phyloP scores from a whole-genome alignment of 768 basidiomycete species.

The Cyclocybe cylindracea region DNA sequence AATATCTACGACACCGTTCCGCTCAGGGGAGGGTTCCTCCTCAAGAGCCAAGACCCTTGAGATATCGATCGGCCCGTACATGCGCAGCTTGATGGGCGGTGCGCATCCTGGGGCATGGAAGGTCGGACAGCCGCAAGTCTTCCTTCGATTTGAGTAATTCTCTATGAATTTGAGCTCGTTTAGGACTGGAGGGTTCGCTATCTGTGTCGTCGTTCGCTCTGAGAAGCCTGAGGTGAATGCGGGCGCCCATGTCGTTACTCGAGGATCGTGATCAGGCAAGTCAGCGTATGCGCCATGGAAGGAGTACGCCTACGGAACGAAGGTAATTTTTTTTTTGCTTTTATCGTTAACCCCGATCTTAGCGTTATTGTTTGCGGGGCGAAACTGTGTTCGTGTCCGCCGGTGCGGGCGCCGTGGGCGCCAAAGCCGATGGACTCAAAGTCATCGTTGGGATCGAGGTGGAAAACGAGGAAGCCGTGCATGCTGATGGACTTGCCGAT shows the following conservation, averaged over 20 bases:
- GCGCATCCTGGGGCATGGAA: constrained; percentile 28
- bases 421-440: constrained; percentile 53
- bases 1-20: constrained; percentile 43
- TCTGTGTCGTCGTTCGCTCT: too few species aligned
- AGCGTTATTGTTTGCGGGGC: constrained; percentile 24
- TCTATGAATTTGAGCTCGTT: constrained; percentile 25
- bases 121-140: constrained; percentile 36
- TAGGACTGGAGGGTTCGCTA: too few species aligned
- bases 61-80: constrained; percentile 44
- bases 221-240: too few species aligned
- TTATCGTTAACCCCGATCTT: too few species aligned
- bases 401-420: constrained; percentile 58
- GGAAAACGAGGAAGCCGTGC: constrained; percentile 37
- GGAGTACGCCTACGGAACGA: constrained; percentile 37
- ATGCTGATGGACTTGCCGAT: constrained; percentile 42
- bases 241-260: constrained; percentile 4
- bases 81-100: constrained; percentile 39
- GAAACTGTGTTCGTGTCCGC: constrained; percentile 39
- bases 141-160: background rate
- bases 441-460: constrained; percentile 54
- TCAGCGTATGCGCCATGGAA: constrained; percentile 43
- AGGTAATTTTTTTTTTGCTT: constrained; percentile 22
- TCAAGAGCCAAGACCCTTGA: constrained; percentile 55
- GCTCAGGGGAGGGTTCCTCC: constrained; percentile 46
- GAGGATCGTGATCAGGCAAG: constrained; percentile 23